These are phyloP conservation scores for Calonectria pseudoreteaudii DNA, from an alignment of 2,329 filamentous ascomycete species.

Conservation along the genomic window DNA sequence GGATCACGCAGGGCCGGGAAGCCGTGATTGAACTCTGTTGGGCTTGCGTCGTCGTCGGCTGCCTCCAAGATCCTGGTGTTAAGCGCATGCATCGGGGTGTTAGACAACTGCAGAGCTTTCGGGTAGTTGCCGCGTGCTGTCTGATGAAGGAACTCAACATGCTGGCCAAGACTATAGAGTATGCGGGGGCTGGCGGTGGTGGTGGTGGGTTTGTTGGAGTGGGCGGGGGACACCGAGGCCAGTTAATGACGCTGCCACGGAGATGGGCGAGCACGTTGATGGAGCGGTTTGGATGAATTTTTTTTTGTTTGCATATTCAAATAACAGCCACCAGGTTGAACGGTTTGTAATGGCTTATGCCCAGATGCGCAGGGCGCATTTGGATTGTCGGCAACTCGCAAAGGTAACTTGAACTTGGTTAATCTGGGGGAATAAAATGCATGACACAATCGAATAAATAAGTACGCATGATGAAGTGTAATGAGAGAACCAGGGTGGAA, in stretches of 20 bases:
- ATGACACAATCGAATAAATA: not conserved
- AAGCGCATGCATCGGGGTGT: constrained; percentile 25
- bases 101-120: constrained; percentile 49
- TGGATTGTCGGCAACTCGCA: not conserved
- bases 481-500: not conserved
- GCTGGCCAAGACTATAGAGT: constrained; percentile 24
- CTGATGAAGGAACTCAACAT: constrained; percentile 43
- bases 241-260: constrained; percentile 30
- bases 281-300: not conserved
- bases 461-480: not conserved
- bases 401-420: too few species aligned
- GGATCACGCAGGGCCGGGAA: constrained; percentile 32
- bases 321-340: not conserved
- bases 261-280: constrained; percentile 16
- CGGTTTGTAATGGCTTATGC: not conserved
- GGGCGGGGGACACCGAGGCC: constrained; percentile 26
- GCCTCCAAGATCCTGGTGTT: constrained; percentile 19
- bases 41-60: constrained; percentile 49
- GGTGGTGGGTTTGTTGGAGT: constrained; percentile 43
- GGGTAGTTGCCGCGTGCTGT: constrained; percentile 52
- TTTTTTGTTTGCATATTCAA: not conserved
- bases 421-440: not conserved
- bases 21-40: constrained; percentile 49
- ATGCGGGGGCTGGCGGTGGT: constrained; percentile 34
- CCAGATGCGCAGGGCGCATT: not conserved